Percentiles rank a stretch among this genome's conserved stretches.
Conservation (phyloP, 345 rosid genomes). For the Aethionema arabicum region DNA sequence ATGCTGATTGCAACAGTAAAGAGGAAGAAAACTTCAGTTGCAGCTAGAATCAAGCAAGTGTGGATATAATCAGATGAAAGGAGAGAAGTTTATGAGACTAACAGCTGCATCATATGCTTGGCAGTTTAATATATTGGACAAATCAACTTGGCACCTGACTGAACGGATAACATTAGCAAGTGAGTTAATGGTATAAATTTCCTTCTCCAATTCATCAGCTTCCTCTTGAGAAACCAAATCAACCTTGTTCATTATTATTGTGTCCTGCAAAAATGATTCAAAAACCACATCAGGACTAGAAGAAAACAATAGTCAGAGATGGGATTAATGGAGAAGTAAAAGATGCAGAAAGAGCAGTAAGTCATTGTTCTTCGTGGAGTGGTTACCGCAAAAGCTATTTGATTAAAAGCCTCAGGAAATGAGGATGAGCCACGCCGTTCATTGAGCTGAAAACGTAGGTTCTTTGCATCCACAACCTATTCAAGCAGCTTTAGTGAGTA, state of each 20-base stretch:
- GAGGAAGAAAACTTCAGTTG: slow-evolving; percentile 28
- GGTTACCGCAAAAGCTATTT: slow-evolving; percentile 89
- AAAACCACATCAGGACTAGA: slow-evolving; percentile 5
- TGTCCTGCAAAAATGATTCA: slow-evolving; percentile 57
- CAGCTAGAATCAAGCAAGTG: neutral
- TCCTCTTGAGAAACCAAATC: slow-evolving; percentile 68
- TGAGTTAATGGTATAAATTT: slow-evolving; percentile 71
- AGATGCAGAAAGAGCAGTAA: neutral
- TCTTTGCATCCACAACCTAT: slow-evolving; percentile 97
- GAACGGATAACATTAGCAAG: slow-evolving; percentile 70
- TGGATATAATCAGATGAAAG: slow-evolving; percentile 9
- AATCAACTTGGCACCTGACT: slow-evolving; percentile 75
- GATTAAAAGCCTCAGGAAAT: slow-evolving; percentile 89
- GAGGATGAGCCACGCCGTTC: slow-evolving; percentile 54
- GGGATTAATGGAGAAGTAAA: neutral
- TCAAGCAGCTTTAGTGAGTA: slow-evolving; percentile 27
- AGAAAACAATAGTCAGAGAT: too few relatives aligned
- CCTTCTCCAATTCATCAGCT: slow-evolving; percentile 70
- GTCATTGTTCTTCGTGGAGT: neutral
- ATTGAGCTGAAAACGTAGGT: slow-evolving; percentile 72
- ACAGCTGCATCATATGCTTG: slow-evolving; percentile 86
- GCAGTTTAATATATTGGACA: slow-evolving; percentile 64
- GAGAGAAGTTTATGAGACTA: slow-evolving; percentile 35
- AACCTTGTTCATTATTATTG: slow-evolving; percentile 87
- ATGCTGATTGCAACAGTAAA: slow-evolving; percentile 45